Evolutionary conservation across 345 rosid species (phyloP).

Genomic region (Raphanus sativus): DNA sequence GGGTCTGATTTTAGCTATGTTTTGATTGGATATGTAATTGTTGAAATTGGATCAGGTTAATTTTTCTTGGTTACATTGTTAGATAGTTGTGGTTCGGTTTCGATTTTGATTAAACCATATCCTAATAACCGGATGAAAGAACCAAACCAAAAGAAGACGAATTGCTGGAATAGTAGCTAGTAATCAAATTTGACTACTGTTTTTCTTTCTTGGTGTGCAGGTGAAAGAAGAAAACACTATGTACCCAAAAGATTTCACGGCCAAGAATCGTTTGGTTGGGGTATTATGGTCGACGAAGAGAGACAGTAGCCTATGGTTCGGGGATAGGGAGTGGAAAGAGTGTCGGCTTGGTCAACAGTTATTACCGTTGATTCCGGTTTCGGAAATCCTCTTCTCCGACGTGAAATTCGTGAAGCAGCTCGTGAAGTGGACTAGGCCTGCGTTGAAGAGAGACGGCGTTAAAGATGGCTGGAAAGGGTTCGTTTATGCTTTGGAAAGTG

Average conservation of each 20-base stretch:
- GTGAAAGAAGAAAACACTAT: conserved; percentile 53
- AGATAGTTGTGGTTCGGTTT: neutral
- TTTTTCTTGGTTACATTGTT: neutral
- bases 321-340: conserved; percentile 71
- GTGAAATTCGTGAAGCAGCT: neutral
- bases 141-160: neutral
- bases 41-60: neutral
- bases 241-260: conserved; percentile 60
- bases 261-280: conserved; percentile 77
- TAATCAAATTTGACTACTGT: neutral
- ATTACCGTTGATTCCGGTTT: conserved; percentile 63
- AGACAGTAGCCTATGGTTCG: conserved; percentile 90
- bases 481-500: neutral
- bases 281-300: conserved; percentile 86
- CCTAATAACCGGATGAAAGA: neutral
- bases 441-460: neutral
- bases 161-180: neutral
- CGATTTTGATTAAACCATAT: neutral
- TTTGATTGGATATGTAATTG: neutral
- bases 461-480: neutral
- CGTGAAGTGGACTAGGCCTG: neutral
- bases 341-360: conserved; percentile 86
- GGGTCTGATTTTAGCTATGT: neutral
- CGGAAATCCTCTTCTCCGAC: conserved; percentile 72
- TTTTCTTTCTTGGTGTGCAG: conserved; percentile 48